Evolutionary conservation across 2,329 filamentous ascomycete species (phyloP).

Genomic region (Stemphylium beticola): DNA sequence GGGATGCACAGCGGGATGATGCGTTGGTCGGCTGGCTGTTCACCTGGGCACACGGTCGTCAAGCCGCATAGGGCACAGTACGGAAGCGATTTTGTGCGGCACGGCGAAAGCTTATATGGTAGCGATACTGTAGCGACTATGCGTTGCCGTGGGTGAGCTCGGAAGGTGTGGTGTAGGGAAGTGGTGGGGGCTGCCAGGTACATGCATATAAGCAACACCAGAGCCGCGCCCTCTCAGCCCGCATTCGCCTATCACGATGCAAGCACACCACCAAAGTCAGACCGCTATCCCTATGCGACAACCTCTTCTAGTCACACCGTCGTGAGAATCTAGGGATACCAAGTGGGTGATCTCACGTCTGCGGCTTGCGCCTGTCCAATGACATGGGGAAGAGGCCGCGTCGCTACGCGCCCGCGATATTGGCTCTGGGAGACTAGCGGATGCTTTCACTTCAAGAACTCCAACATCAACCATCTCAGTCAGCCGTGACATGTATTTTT

Average conservation of each 20-base stretch:
- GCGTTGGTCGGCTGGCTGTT: constrained; percentile 13
- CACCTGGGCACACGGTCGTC: constrained; percentile 5
- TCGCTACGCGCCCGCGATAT: constrained; percentile 37
- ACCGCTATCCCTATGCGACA: constrained; percentile 18
- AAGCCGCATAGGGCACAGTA: constrained; percentile 14
- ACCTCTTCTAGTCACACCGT: constrained; percentile 30
- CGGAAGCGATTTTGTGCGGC: constrained; percentile 11
- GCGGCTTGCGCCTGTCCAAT: constrained; percentile 30
- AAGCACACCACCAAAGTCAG: constrained; percentile 21
- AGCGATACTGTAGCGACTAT: constrained; percentile 1
- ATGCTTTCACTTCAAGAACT: not conserved
- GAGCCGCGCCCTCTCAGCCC: constrained; percentile 6
- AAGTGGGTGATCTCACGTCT: constrained; percentile 37
- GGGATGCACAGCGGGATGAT: constrained; percentile 8
- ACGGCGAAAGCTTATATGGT: constrained; percentile 7
- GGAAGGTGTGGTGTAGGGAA: constrained; percentile 4
- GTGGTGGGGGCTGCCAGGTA: constrained; percentile 20
- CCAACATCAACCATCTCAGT: not conserved
- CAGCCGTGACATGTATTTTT: not conserved
- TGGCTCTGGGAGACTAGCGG: constrained; percentile 11
- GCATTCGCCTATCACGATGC: constrained; percentile 14
- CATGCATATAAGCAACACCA: constrained; percentile 24
- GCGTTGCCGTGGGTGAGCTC: constrained; percentile 9
- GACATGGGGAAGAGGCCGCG: constrained; percentile 18
- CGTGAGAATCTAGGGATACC: constrained; percentile 19